A percentile compares a stretch with the other conserved stretches of the same genome.
Conservation (phyloP, 495 filamentous ascomycete species). For the Penicillium paradoxum region DNA sequence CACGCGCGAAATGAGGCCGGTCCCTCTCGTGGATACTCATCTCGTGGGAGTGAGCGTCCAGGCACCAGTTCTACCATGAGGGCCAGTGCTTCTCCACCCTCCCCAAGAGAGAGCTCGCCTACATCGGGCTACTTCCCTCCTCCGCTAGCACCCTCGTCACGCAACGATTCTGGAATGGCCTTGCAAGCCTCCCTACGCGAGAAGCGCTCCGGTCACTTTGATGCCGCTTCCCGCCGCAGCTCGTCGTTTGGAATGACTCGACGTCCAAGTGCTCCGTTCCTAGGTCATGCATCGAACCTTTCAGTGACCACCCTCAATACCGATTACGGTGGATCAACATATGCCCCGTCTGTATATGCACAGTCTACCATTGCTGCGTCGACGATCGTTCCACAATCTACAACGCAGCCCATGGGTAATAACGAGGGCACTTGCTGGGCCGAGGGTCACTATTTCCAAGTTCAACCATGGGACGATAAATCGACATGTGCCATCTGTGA, state of each 20-base stretch:
- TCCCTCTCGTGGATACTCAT: constrained; percentile 40
- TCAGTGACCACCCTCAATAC: constrained; percentile 80
- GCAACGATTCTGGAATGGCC: constrained; percentile 84
- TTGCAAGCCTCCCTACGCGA: constrained; percentile 80
- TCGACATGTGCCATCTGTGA: constrained; percentile 81
- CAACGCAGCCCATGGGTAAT: constrained; percentile 78
- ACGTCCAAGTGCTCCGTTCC: constrained; percentile 79
- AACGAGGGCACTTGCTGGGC: constrained; percentile 85
- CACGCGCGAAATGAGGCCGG: constrained; percentile 62
- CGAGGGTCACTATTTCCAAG: constrained; percentile 88
- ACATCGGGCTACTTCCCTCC: constrained; percentile 74
- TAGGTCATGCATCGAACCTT: constrained; percentile 71
- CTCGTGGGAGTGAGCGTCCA: constrained; percentile 64
- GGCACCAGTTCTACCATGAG: constrained; percentile 73
- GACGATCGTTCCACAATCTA: constrained; percentile 89
- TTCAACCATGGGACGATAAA: constrained; percentile 60
- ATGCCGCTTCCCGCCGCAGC: constrained; percentile 75
- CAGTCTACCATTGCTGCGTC: constrained; percentile 97
- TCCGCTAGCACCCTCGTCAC: constrained; percentile 68
- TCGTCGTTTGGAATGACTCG: constrained; percentile 82
- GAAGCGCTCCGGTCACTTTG: constrained; percentile 93
- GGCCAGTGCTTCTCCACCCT: constrained; percentile 65
- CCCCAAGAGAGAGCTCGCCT: constrained; percentile 70
- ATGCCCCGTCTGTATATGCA: constrained; percentile 93
- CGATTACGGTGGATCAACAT: constrained; percentile 70